A percentile compares a stretch with the other conserved stretches of the same genome.
These are phyloP conservation scores for Syzygium aromaticum DNA, from an alignment of 345 rosid genomes.

Conservation along the genomic window DNA sequence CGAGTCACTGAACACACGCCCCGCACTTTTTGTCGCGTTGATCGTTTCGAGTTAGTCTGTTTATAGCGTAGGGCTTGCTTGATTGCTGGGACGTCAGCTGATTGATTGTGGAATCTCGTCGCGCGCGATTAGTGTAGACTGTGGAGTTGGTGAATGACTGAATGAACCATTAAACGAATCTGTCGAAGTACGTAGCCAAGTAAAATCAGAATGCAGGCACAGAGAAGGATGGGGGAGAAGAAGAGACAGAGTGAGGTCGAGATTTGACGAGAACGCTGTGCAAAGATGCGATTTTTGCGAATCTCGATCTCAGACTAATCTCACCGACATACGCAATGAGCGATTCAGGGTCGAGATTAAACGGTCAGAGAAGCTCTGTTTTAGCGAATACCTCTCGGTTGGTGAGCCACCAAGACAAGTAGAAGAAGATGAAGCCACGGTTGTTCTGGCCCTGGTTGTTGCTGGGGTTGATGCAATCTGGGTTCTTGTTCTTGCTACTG, in stretches of 20 bases:
- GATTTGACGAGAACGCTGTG: no score
- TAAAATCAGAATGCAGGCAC: not conserved
- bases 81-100: not conserved
- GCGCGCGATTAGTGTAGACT: not conserved
- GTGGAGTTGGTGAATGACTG: not conserved
- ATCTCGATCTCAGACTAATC: no score
- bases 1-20: no score
- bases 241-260: not conserved
- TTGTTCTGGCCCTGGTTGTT: not conserved
- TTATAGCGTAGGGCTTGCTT: not conserved
- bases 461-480: not conserved
- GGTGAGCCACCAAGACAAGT: constrained; percentile 68
- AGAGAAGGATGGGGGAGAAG: not conserved
- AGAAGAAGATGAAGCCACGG: constrained; percentile 31
- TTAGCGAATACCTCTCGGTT: constrained; percentile 48
- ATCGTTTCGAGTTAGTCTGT: not conserved
- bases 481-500: not conserved
- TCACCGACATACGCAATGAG: no score
- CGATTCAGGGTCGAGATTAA: no score
- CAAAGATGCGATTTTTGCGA: no score
- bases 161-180: not conserved
- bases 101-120: not conserved
- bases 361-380: no score
- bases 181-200: not conserved
- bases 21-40: not conserved